phyloP scores from a whole-genome alignment of 2,329 filamentous ascomycete genomes.

The Calonectria leucothoes region DNA sequence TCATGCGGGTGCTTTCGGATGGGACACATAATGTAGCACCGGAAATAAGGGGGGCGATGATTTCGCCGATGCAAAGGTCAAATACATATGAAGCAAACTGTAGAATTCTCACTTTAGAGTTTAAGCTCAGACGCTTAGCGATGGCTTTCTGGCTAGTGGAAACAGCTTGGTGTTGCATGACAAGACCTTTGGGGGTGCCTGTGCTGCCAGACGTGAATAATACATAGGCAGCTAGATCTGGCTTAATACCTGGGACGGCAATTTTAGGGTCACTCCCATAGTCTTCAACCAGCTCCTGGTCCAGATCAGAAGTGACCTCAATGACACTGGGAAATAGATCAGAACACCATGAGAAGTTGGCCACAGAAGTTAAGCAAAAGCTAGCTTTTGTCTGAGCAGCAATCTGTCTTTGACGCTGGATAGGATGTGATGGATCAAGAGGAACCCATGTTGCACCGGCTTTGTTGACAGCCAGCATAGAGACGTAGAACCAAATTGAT shows the following conservation, averaged over 20 bases:
- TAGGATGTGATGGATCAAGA: conserved; percentile 52
- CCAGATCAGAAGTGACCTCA: not conserved
- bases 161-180: conserved; percentile 31
- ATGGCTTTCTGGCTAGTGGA: not conserved
- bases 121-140: not conserved
- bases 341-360: not conserved
- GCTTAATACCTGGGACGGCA: not conserved
- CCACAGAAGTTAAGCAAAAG: not conserved
- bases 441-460: conserved; percentile 45
- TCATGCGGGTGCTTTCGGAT: conserved; percentile 39
- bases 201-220: conserved; percentile 69
- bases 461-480: conserved; percentile 48
- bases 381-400: not conserved
- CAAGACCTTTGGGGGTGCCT: conserved; percentile 65
- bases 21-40: conserved; percentile 54
- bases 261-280: not conserved
- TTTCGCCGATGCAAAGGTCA: conserved; percentile 51
- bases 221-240: conserved; percentile 44
- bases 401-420: conserved; percentile 19
- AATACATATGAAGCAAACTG: conserved; percentile 50
- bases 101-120: conserved; percentile 12
- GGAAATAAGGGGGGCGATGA: conserved; percentile 50
- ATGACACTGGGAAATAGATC: not conserved
- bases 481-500: conserved; percentile 31
- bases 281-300: not conserved